A percentile compares a stretch with the other conserved stretches of the same genome.
Conservation (phyloP, 2,329 filamentous ascomycete species). For the Hymenoscyphus occultus region DNA sequence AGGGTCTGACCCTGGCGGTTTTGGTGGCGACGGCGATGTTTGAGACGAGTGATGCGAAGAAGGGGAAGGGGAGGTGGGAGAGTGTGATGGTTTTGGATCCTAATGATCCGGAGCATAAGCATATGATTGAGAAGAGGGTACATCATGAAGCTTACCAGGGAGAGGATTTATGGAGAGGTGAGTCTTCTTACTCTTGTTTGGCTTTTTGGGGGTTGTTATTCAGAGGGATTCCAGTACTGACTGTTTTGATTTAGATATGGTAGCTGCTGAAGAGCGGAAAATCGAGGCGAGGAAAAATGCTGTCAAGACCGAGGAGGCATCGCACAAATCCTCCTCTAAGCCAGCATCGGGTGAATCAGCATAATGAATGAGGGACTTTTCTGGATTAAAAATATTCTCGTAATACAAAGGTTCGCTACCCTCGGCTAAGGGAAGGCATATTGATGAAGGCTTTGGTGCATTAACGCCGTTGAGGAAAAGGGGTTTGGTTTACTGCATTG, state of each 20-base stretch:
- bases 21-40: conserved; percentile 65
- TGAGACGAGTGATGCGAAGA: conserved; percentile 71
- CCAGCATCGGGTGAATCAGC: conserved; percentile 50
- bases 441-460: too few species aligned
- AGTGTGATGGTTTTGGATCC: conserved; percentile 78
- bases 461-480: too few species aligned
- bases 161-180: conserved; percentile 90
- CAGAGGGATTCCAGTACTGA: conserved; percentile 15
- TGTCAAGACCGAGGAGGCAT: conserved; percentile 51
- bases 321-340: conserved; percentile 36
- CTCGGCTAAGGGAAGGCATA: neutral
- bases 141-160: conserved; percentile 85
- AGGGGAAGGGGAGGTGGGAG: conserved; percentile 77
- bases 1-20: conserved; percentile 67
- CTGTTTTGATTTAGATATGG: conserved; percentile 64
- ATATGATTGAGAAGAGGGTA: conserved; percentile 80
- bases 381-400: neutral
- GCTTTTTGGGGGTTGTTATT: neutral
- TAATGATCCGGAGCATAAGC: conserved; percentile 77
- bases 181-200: conserved; percentile 34
- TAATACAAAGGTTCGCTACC: neutral
- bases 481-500: neutral
- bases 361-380: neutral
- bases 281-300: conserved; percentile 42
- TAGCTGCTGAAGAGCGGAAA: conserved; percentile 70